Percentiles rank a stretch among this genome's conserved stretches.
These are phyloP conservation scores for Halophytophthora batemanensis DNA, from an alignment of 352 stramenopile genomes.

Conservation along the genomic window DNA sequence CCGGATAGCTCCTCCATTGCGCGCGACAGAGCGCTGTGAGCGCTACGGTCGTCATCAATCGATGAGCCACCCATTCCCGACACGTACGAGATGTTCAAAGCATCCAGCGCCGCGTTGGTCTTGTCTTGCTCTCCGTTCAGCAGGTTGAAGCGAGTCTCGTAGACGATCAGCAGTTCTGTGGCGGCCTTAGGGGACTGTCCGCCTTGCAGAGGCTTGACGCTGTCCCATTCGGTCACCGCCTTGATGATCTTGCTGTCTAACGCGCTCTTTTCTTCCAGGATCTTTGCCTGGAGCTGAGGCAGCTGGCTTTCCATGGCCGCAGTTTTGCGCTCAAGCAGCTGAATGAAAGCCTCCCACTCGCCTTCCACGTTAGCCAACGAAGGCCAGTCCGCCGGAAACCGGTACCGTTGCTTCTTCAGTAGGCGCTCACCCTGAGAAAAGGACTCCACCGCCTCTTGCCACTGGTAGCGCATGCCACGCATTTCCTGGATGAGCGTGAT, in stretches of 20 bases:
- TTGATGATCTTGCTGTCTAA: conserved; percentile 83
- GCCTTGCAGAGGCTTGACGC: conserved; percentile 75
- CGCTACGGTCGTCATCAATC: conserved; percentile 77
- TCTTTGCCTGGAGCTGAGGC: conserved; percentile 96
- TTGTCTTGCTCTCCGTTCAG: conserved; percentile 93
- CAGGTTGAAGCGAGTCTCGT: conserved; percentile 81
- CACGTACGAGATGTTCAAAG: conserved; percentile 87
- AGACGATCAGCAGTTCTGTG: conserved; percentile 80
- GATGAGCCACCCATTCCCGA: conserved; percentile 40
- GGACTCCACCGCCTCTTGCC: conserved; percentile 79
- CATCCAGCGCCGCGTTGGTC: conserved; percentile 93
- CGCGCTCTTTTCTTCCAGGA: conserved; percentile 94
- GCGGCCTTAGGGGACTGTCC: conserved; percentile 64
- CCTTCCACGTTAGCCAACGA: conserved; percentile 95
- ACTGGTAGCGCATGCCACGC: conserved; percentile 62
- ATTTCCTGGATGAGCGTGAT: conserved; percentile 91
- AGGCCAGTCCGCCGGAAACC: conserved; percentile 95
- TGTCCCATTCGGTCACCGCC: conserved; percentile 78
- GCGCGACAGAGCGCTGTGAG: conserved; percentile 61
- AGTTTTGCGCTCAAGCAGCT: conserved; percentile 87
- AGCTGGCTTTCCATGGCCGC: conserved; percentile 96
- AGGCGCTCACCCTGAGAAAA: conserved; percentile 95
- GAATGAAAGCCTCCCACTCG: conserved; percentile 94
- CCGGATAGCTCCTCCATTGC: conserved; percentile 92
- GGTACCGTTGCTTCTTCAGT: conserved; percentile 95